Evolutionary conservation across 441 rosid genomes (phyloP).

Genomic region (Adansonia gregorii): DNA sequence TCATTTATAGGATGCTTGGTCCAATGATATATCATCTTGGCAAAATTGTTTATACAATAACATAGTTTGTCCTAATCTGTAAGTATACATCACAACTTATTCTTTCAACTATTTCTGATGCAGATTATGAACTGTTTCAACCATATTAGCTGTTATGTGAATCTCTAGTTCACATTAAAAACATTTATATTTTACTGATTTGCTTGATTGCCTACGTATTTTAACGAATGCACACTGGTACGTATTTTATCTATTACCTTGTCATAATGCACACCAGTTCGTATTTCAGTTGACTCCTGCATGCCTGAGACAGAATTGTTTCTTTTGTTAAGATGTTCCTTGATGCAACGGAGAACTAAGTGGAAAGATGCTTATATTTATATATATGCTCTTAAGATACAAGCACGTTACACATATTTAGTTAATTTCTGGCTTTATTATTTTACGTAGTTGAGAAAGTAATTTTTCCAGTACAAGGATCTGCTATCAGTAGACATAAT

Average conservation of each 20-base stretch:
- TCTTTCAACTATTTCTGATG: not conserved
- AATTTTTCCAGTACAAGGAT: no score
- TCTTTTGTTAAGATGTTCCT: not conserved
- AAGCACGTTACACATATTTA: not conserved
- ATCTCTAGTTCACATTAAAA: not conserved
- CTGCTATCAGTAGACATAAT: not conserved
- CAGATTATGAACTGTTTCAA: not conserved
- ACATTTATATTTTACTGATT: not conserved
- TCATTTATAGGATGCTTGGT: constrained; percentile 61
- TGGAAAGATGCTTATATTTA: not conserved
- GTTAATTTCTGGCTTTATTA: constrained; percentile 14
- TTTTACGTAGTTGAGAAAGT: not conserved
- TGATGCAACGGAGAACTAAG: not conserved
- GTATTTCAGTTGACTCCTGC: not conserved
- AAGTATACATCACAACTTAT: constrained; percentile 33
- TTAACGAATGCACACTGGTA: not conserved
- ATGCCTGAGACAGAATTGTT: not conserved
- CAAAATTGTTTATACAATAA: constrained; percentile 50
- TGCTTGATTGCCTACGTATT: not conserved
- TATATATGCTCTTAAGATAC: not conserved
- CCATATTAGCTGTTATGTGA: not conserved
- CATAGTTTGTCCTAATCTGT: constrained; percentile 75
- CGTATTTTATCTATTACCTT: not conserved
- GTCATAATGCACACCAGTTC: not conserved
- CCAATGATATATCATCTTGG: constrained; percentile 57